These are phyloP conservation scores for Magnaporthiopsis incrustans DNA, from an alignment of 2,329 filamentous ascomycete genomes.

Conservation along the genomic window DNA sequence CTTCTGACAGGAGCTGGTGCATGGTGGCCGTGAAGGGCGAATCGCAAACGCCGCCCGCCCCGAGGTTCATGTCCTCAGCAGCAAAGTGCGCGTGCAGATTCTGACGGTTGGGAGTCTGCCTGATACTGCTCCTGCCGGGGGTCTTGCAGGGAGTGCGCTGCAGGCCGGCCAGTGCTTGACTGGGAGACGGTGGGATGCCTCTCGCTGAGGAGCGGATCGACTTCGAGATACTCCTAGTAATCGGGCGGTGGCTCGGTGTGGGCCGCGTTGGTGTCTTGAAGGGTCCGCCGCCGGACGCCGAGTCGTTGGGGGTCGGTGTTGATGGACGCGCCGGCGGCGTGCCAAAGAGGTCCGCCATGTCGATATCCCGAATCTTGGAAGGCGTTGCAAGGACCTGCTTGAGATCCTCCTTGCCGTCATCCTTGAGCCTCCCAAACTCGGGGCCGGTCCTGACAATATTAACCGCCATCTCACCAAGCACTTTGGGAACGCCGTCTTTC, in stretches of 20 bases:
- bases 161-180: slow-evolving; percentile 26
- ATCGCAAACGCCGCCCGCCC: slow-evolving; percentile 17
- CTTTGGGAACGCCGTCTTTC: slow-evolving; percentile 54
- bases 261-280: slow-evolving; percentile 58
- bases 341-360: slow-evolving; percentile 55
- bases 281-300: slow-evolving; percentile 33
- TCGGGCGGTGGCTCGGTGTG: slow-evolving; percentile 53
- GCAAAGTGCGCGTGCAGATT: slow-evolving; percentile 25
- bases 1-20: slow-evolving; percentile 54
- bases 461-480: slow-evolving; percentile 48
- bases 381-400: slow-evolving; percentile 39
- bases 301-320: slow-evolving; percentile 43
- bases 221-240: slow-evolving; percentile 52
- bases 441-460: slow-evolving; percentile 41
- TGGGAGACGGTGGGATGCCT: slow-evolving; percentile 30
- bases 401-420: slow-evolving; percentile 23
- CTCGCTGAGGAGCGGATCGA: slow-evolving; percentile 41
- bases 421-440: background rate
- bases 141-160: slow-evolving; percentile 41
- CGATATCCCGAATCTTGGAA: slow-evolving; percentile 20
- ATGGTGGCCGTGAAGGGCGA: slow-evolving; percentile 57
- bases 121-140: slow-evolving; percentile 28
- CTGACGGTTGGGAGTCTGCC: slow-evolving; percentile 35
- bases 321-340: slow-evolving; percentile 41
- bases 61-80: slow-evolving; percentile 24